Evolutionary conservation across 2,329 filamentous ascomycete genomes (phyloP).

Genomic region (Amesomyces nigricolor): DNA sequence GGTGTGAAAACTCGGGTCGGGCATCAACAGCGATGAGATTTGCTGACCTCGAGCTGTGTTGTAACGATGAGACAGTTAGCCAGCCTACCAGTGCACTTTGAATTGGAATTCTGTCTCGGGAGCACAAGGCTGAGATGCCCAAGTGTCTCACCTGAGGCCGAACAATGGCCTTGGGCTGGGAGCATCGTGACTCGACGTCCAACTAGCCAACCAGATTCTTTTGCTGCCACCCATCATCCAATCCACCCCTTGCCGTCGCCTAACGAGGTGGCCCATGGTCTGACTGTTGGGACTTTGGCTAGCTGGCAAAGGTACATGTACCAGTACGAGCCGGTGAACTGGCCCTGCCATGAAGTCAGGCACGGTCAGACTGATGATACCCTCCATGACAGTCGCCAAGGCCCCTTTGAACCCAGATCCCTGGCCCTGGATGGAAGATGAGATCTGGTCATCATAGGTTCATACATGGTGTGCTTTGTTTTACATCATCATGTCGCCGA

Average conservation of each 20-base stretch:
- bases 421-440: neutral
- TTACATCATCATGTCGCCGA: neutral
- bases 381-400: constrained; percentile 2
- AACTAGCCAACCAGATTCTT: constrained; percentile 3
- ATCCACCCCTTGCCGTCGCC: constrained; percentile 8
- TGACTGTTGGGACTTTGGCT: constrained; percentile 5
- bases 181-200: neutral
- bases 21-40: neutral
- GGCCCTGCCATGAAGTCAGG: neutral
- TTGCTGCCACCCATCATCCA: neutral
- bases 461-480: neutral
- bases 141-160: neutral
- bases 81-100: neutral
- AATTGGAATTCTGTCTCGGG: neutral
- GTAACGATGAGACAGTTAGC: neutral
- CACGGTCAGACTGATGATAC: neutral
- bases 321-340: neutral
- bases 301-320: neutral
- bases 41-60: neutral
- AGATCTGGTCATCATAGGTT: neutral
- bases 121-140: constrained; percentile 6
- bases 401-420: neutral
- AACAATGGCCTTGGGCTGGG: constrained; percentile 6
- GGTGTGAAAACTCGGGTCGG: neutral
- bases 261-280: neutral